A percentile compares a stretch with the other conserved stretches of the same genome.
Evolutionary conservation across 1,139 yeast species (phyloP).

Genomic region (Magnusiomyces ingens): DNA sequence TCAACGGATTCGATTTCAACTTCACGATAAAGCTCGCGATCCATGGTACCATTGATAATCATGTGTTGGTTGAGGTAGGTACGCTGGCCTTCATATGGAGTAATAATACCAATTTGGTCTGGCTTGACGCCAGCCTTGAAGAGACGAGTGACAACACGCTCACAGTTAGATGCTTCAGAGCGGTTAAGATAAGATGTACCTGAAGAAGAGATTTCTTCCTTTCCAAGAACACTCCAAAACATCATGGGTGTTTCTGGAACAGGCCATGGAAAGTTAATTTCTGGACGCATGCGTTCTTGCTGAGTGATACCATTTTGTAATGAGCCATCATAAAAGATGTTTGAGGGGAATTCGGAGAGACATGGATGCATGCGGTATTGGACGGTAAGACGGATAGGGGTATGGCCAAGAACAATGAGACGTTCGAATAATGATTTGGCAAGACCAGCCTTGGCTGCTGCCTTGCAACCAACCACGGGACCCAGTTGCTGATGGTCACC

Average conservation of each 20-base stretch:
- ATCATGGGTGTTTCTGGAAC: constrained; percentile 77
- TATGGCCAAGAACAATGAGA: constrained; percentile 73
- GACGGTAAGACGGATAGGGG: constrained; percentile 79
- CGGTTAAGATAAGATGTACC: constrained; percentile 85
- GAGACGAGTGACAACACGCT: constrained; percentile 64
- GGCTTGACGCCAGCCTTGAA: constrained; percentile 78
- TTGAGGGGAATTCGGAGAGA: constrained; percentile 79
- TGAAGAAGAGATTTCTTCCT: constrained; percentile 76
- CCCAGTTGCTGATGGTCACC: constrained; percentile 97
- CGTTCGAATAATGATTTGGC: constrained; percentile 83
- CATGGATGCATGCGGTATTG: constrained; percentile 96
- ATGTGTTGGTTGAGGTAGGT: constrained; percentile 75
- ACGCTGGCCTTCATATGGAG: constrained; percentile 94
- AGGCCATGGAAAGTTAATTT: constrained; percentile 83
- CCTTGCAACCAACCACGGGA: constrained; percentile 74
- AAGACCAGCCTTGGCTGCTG: constrained; percentile 81
- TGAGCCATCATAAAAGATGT: constrained; percentile 89
- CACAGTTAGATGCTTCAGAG: constrained; percentile 88
- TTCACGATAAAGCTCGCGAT: constrained; percentile 55
- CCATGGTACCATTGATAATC: constrained; percentile 62
- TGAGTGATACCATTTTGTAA: constrained; percentile 85
- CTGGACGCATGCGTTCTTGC: constrained; percentile 54
- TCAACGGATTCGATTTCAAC: constrained; percentile 92
- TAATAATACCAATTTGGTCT: constrained; percentile 80
- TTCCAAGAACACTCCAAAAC: constrained; percentile 90